Percentiles rank a stretch among this genome's conserved stretches.
These are phyloP conservation scores for Jamesozyma piceae DNA, from an alignment of 805 yeast species.

Conservation along the genomic window DNA sequence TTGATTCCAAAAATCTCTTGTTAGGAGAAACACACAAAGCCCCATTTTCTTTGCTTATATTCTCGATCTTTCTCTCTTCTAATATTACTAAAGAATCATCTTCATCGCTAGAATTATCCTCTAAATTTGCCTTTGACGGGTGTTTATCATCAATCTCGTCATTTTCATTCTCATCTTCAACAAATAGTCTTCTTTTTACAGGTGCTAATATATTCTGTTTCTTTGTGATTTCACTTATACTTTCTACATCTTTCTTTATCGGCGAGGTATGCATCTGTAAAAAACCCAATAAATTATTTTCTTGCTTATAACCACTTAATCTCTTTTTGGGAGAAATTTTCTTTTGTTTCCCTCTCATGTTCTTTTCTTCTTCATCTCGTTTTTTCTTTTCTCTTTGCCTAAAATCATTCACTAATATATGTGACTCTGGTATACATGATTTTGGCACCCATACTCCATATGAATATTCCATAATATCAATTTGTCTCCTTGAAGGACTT, in stretches of 20 bases:
- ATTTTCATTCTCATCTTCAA: conserved; percentile 10
- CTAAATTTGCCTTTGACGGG: not conserved
- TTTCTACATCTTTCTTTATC: conserved; percentile 5
- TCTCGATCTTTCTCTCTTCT: conserved; percentile 8
- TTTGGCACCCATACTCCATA: conserved; percentile 19
- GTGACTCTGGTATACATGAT: conserved; percentile 12
- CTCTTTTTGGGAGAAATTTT: conserved; percentile 7
- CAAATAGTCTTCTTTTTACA: conserved; percentile 17
- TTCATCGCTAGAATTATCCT: conserved; percentile 4
- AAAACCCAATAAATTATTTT: conserved; percentile 21
- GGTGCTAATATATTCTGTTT: not conserved
- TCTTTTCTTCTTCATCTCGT: not conserved
- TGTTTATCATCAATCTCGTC: not conserved
- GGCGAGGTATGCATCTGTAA: conserved; percentile 18
- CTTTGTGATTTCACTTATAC: conserved; percentile 7
- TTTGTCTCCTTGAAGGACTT: conserved; percentile 16
- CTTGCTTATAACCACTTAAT: conserved; percentile 11
- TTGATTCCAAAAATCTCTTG: not conserved
- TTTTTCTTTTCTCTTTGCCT: conserved; percentile 3
- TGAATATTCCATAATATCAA: conserved; percentile 9
- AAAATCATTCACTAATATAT: conserved; percentile 11
- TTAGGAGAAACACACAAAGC: not conserved
- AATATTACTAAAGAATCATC: conserved; percentile 16
- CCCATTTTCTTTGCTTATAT: not conserved
- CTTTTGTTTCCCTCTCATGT: not conserved